A percentile compares a stretch with the other conserved stretches of the same genome.
These are phyloP conservation scores for Mycena sanguinolenta DNA, from an alignment of 768 basidiomycete species.

Conservation along the genomic window DNA sequence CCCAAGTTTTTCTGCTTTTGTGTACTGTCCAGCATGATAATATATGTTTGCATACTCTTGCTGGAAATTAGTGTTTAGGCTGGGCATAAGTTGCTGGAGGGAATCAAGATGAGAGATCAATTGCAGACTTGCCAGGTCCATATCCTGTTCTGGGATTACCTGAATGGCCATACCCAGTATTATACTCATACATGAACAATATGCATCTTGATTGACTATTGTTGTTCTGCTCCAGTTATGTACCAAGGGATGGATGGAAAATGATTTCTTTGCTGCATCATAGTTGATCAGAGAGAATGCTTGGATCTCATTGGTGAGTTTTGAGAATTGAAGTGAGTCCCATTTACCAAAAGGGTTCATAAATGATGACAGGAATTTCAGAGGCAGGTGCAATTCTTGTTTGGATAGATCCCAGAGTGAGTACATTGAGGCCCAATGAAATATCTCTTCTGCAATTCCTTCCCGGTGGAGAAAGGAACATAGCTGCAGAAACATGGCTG, in stretches of 20 bases:
- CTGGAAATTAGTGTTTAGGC: no score
- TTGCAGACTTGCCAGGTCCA: not conserved
- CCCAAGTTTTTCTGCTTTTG: not conserved
- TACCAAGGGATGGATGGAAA: conserved; percentile 8
- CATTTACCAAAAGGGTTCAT: not conserved
- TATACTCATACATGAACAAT: not conserved
- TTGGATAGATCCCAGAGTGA: no score
- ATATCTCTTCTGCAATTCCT: not conserved
- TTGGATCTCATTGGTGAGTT: not conserved
- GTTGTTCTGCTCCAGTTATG: not conserved
- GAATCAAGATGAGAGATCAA: not conserved
- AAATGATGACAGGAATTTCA: not conserved
- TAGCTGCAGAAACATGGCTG: not conserved
- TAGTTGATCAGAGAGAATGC: conserved; percentile 12
- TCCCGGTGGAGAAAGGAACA: not conserved
- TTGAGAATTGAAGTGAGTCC: not conserved
- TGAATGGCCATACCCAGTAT: not conserved
- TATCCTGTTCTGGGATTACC: not conserved
- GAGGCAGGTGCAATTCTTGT: not conserved
- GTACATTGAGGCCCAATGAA: not conserved
- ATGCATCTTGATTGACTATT: not conserved
- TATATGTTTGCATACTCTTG: not conserved
- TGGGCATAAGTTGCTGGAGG: not conserved
- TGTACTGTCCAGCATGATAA: not conserved
- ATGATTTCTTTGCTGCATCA: not conserved